Evolutionary conservation across 2,329 filamentous ascomycete genomes (phyloP).

Genomic region (Fusarium humuli): DNA sequence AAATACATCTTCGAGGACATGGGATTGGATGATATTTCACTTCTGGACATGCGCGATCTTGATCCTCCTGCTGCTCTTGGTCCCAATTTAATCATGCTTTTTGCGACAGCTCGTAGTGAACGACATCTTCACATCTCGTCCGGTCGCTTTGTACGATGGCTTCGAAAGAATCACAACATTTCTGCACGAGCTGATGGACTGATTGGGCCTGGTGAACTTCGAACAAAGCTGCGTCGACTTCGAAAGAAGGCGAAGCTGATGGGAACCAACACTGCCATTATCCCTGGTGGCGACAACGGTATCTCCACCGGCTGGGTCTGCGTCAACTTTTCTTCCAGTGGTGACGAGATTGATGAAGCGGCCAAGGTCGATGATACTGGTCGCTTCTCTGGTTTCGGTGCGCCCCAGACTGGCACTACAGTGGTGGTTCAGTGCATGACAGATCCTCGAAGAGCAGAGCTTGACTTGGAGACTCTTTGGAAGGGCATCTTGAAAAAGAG

Average conservation of each 20-base stretch:
- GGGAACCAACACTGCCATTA: constrained; percentile 75
- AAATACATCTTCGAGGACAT: constrained; percentile 85
- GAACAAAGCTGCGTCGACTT: constrained; percentile 84
- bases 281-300: constrained; percentile 79
- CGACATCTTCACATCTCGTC: constrained; percentile 93
- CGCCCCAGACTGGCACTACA: constrained; percentile 60
- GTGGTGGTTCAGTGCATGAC: constrained; percentile 70
- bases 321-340: constrained; percentile 83
- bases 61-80: constrained; percentile 90
- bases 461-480: constrained; percentile 67
- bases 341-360: constrained; percentile 63
- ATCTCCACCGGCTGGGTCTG: constrained; percentile 97
- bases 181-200: constrained; percentile 86
- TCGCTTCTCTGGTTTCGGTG: constrained; percentile 82
- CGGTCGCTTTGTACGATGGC: constrained; percentile 88
- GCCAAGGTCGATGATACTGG: constrained; percentile 61
- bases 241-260: constrained; percentile 84
- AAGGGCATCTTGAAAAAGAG: constrained; percentile 54
- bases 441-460: constrained; percentile 62
- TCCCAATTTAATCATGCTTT: constrained; percentile 89
- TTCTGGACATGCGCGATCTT: constrained; percentile 85
- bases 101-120: constrained; percentile 90
- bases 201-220: constrained; percentile 89
- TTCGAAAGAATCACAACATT: constrained; percentile 78
- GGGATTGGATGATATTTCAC: constrained; percentile 82